Percentiles rank a stretch among this genome's conserved stretches.
Conservation (phyloP, 257 asterid species). For the Mitragyna speciosa region DNA sequence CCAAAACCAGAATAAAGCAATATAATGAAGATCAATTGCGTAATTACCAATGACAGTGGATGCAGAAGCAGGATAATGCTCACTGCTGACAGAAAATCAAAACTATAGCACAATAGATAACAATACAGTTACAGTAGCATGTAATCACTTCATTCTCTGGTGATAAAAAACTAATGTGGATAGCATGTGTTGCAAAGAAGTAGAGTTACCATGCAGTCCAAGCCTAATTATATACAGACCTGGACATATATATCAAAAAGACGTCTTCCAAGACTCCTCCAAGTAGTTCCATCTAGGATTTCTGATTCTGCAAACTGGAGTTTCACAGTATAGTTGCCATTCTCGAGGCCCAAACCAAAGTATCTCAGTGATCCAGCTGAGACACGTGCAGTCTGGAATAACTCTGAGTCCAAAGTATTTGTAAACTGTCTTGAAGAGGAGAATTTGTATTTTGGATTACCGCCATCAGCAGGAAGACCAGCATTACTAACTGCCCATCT, state of each 20-base stretch:
- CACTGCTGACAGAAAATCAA: neutral
- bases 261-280: constrained; percentile 83
- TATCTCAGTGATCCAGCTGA: constrained; percentile 84
- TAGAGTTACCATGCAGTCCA: neutral
- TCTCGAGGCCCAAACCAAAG: constrained; percentile 74
- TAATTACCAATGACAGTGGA: neutral
- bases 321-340: constrained; percentile 71
- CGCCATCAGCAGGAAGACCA: constrained; percentile 56
- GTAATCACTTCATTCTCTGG: neutral
- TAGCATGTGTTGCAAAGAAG: neutral
- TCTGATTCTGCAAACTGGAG: constrained; percentile 64
- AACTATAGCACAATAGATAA: neutral
- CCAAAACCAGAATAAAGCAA: neutral
- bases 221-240: constrained; percentile 33
- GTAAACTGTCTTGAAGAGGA: constrained; percentile 32
- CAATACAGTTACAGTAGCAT: neutral
- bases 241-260: constrained; percentile 72
- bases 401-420: constrained; percentile 55
- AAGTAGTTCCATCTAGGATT: constrained; percentile 33
- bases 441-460: constrained; percentile 33
- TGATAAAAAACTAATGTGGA: neutral
- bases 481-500: constrained; percentile 89
- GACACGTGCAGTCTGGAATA: constrained; percentile 58
- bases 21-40: neutral
- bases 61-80: neutral